Percentiles rank a stretch among this genome's conserved stretches.
Evolutionary conservation across 257 asterid species (phyloP).

Genomic region (Penstemon davidsonii): DNA sequence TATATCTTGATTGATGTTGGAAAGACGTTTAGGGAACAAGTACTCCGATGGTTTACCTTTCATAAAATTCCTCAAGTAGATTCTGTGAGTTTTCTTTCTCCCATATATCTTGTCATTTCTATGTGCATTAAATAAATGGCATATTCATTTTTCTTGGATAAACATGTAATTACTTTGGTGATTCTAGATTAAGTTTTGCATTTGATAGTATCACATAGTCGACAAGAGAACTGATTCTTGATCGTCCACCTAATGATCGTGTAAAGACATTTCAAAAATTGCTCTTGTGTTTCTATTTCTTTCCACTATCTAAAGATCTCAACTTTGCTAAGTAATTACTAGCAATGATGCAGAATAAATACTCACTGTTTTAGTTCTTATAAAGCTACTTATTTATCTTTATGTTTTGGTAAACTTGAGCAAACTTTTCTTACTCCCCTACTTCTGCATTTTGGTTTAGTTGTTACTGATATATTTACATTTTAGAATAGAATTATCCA

Average conservation of each 20-base stretch:
- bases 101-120: conserved; percentile 3
- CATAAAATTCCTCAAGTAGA: conserved; percentile 80
- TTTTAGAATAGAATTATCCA: conserved; percentile 9
- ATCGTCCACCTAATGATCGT: neutral
- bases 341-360: neutral
- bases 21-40: conserved; percentile 97
- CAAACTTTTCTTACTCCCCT: neutral
- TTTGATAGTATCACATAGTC: too few relatives aligned
- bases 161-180: neutral
- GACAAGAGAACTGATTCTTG: too few relatives aligned
- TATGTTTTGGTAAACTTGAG: conserved; percentile 3
- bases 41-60: conserved; percentile 87
- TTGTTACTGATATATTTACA: conserved; percentile 15
- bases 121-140: neutral
- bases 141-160: neutral
- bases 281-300: too few relatives aligned
- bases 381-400: conserved; percentile 7
- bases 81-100: conserved; percentile 65
- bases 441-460: conserved; percentile 13
- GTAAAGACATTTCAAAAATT: neutral
- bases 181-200: neutral
- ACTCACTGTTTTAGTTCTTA: neutral
- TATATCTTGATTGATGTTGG: conserved; percentile 92
- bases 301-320: too few relatives aligned
- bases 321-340: neutral